phyloP scores from a whole-genome alignment of 257 asterid genomes.

The Coffea eugenioides region DNA sequence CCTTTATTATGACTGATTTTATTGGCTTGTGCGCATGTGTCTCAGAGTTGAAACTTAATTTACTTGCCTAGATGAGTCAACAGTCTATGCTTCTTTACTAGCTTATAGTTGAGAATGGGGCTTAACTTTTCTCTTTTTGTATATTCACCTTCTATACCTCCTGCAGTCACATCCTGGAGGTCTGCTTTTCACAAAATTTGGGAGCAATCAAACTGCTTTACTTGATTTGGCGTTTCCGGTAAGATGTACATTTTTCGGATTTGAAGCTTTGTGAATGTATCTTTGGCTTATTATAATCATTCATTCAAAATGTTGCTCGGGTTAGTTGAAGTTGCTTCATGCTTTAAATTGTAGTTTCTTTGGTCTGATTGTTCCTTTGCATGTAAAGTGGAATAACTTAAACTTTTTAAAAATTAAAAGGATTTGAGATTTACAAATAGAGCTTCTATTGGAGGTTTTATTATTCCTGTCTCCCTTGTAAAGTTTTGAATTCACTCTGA shows the following conservation, averaged over 20 bases:
- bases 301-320: neutral
- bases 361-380: neutral
- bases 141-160: neutral
- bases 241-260: conserved; percentile 16
- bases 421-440: neutral
- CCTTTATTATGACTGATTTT: neutral
- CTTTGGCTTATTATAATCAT: neutral
- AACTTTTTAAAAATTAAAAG: neutral
- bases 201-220: conserved; percentile 82
- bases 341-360: neutral
- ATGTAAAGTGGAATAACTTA: neutral
- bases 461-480: neutral
- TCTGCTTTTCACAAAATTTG: conserved; percentile 77
- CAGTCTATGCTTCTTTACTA: neutral
- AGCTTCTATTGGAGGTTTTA: neutral
- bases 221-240: conserved; percentile 93
- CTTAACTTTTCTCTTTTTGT: conserved; percentile 27
- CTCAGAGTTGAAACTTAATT: neutral
- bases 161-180: conserved; percentile 89
- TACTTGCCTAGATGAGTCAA: neutral
- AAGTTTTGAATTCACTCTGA: neutral
- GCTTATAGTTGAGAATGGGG: neutral
- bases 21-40: neutral
- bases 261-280: neutral
- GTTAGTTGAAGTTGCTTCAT: neutral